Evolutionary conservation across 495 filamentous ascomycete genomes (phyloP).

Genomic region (Tetracladium setigerum): DNA sequence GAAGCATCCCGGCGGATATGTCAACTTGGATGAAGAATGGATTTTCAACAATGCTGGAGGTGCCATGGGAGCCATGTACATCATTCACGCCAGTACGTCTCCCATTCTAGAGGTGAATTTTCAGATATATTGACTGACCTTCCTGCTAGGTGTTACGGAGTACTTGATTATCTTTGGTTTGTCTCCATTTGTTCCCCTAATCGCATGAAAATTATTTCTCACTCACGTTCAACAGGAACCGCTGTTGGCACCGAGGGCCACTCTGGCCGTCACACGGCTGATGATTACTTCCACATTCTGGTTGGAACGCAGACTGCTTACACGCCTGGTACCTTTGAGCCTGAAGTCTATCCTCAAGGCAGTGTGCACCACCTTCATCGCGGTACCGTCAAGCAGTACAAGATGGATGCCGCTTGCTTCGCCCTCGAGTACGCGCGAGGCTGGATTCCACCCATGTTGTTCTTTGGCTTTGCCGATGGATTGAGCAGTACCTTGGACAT

Average conservation of each 20-base stretch:
- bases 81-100: conserved; percentile 66
- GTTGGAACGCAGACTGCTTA: conserved; percentile 65
- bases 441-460: conserved; percentile 86
- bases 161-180: conserved; percentile 73
- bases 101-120: too few relatives aligned
- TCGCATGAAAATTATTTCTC: background rate
- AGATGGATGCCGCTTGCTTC: conserved; percentile 72
- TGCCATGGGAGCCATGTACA: conserved; percentile 86
- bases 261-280: conserved; percentile 76
- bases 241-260: conserved; percentile 86
- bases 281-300: conserved; percentile 92
- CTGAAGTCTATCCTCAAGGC: conserved; percentile 69
- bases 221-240: conserved; percentile 41
- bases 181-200: conserved; percentile 4
- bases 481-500: conserved; percentile 70
- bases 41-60: conserved; percentile 74
- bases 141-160: conserved; percentile 49
- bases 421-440: conserved; percentile 83
- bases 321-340: conserved; percentile 58
- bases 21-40: conserved; percentile 58
- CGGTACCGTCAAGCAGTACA: conserved; percentile 78
- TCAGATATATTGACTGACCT: background rate
- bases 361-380: conserved; percentile 69
- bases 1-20: conserved; percentile 35
- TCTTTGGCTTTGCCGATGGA: conserved; percentile 78